Percentiles rank a stretch among this genome's conserved stretches.
Evolutionary conservation across 164 flowering plant species (phyloP).

Genomic region (Vitis rupestris): DNA sequence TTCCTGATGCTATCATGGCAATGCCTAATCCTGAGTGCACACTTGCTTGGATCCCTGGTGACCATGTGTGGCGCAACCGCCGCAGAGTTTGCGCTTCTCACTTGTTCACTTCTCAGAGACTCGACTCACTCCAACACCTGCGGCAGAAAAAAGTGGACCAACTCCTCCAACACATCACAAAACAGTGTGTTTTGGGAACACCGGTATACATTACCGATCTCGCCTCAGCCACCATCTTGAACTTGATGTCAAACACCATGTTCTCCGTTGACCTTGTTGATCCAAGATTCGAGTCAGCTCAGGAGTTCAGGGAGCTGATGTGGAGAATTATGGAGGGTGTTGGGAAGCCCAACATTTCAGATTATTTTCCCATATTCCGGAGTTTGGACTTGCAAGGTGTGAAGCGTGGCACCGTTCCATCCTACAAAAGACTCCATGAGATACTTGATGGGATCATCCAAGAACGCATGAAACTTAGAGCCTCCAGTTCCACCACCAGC

Average conservation of each 20-base stretch:
- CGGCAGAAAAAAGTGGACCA: slow-evolving; percentile 21
- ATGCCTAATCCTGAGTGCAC: slow-evolving; percentile 18
- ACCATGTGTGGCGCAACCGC: slow-evolving; percentile 27
- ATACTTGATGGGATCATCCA: slow-evolving; percentile 25
- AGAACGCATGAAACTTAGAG: slow-evolving; percentile 12
- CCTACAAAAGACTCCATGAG: slow-evolving; percentile 21
- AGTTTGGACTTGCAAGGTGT: slow-evolving; percentile 27
- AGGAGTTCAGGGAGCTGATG: slow-evolving; percentile 29
- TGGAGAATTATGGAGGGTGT: slow-evolving; percentile 31
- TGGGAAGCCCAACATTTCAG: slow-evolving; percentile 23
- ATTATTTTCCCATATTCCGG: slow-evolving; percentile 22
- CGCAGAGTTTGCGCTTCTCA: slow-evolving; percentile 19
- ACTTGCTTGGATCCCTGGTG: slow-evolving; percentile 24
- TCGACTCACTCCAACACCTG: slow-evolving; percentile 23
- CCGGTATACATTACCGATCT: slow-evolving; percentile 15
- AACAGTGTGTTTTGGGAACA: neutral
- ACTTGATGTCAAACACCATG: slow-evolving; percentile 22
- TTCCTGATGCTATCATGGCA: slow-evolving; percentile 18
- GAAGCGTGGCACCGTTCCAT: slow-evolving; percentile 6
- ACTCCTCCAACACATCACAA: slow-evolving; percentile 12
- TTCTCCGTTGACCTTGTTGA: slow-evolving; percentile 25
- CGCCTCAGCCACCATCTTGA: slow-evolving; percentile 21
- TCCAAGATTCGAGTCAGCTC: slow-evolving; percentile 14
- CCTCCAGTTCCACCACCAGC: neutral
- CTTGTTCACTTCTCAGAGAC: slow-evolving; percentile 18